phyloP scores from a whole-genome alignment of 257 asterid species.

The Fraxinus cuspidata region DNA sequence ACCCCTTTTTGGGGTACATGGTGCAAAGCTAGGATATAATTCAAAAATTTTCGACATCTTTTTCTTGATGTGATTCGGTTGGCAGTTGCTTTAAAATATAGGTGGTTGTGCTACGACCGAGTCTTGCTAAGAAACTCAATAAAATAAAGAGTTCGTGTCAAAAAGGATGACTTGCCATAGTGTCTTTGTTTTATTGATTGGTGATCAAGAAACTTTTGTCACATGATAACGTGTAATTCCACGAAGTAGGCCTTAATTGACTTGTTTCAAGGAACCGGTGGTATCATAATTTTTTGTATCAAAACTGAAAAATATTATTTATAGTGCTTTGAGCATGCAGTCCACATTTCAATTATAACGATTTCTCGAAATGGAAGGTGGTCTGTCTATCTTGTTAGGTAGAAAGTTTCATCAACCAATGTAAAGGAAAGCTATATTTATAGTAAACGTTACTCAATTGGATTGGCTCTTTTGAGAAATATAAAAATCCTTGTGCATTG shows the following conservation, averaged over 20 bases:
- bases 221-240: conserved; percentile 10
- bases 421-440: conserved; percentile 10
- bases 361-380: conserved; percentile 25
- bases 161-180: conserved; percentile 12
- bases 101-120: conserved; percentile 16
- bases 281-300: conserved; percentile 11
- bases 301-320: conserved; percentile 9
- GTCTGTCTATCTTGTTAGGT: conserved; percentile 34
- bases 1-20: no score
- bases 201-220: conserved; percentile 15
- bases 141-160: conserved; percentile 1
- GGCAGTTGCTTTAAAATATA: conserved; percentile 14
- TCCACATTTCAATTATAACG: neutral
- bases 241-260: conserved; percentile 34
- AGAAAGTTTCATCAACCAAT: conserved; percentile 18
- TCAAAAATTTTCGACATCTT: conserved; percentile 2
- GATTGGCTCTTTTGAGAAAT: conserved; percentile 28
- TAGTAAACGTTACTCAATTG: conserved; percentile 19
- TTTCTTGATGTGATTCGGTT: conserved; percentile 20
- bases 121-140: conserved; percentile 24
- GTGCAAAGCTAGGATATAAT: neutral
- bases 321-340: conserved; percentile 4
- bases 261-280: conserved; percentile 22
- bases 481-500: conserved; percentile 30
- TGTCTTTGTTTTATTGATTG: conserved; percentile 14